Conservation (phyloP, 805 yeast species). For the Candida saitoana region DNA sequence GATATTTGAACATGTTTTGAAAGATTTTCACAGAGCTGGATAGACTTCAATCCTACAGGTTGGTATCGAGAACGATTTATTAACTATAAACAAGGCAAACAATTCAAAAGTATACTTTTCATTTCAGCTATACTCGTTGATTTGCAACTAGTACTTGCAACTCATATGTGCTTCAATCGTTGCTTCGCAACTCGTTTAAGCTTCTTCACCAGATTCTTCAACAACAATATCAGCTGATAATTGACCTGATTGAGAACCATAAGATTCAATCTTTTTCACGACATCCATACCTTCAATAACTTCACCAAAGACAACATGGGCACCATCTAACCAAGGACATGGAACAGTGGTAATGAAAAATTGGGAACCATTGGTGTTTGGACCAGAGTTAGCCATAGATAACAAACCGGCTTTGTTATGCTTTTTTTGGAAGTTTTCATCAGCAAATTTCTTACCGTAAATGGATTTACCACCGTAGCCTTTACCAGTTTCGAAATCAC, state of each 20-base stretch:
- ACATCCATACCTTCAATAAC: constrained; percentile 88
- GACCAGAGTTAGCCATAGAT: constrained; percentile 98
- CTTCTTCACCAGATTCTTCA: constrained; percentile 51
- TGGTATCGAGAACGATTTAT: too few relatives aligned
- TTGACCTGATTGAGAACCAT: constrained; percentile 48
- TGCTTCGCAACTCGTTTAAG: too few relatives aligned
- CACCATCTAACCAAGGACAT: constrained; percentile 76
- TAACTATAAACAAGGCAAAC: too few relatives aligned
- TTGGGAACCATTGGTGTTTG: constrained; percentile 97
- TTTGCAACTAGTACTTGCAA: too few relatives aligned
- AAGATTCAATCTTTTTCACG: constrained; percentile 68
- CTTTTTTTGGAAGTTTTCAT: constrained; percentile 68
- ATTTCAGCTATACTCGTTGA: too few relatives aligned
- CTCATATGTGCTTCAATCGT: too few relatives aligned
- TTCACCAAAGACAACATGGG: constrained; percentile 76
- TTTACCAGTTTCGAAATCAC: constrained; percentile 45
- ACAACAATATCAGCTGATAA: constrained; percentile 47
- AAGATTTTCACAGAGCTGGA: too few relatives aligned
- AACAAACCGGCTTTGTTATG: constrained; percentile 78
- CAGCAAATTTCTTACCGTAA: constrained; percentile 70
- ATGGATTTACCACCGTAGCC: constrained; percentile 47
- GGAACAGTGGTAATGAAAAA: constrained; percentile 86
- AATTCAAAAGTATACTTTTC: too few relatives aligned
- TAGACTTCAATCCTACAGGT: too few relatives aligned
- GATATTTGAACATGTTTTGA: too few relatives aligned